phyloP scores from a whole-genome alignment of 1,139 yeast genomes.

The Pichia sp. region DNA sequence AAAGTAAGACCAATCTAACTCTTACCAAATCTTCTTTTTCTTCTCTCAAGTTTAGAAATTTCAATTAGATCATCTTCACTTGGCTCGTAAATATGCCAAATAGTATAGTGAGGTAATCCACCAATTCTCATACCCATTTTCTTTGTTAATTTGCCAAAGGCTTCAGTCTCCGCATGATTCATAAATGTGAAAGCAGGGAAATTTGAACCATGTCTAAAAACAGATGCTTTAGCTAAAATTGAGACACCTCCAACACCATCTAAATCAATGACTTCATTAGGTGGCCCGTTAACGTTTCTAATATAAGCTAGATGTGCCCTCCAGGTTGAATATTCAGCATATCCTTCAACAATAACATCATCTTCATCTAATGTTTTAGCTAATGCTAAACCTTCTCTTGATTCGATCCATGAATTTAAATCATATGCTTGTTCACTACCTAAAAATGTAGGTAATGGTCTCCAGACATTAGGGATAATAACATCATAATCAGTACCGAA shows the following conservation, averaged over 20 bases:
- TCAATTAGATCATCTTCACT: constrained; percentile 83
- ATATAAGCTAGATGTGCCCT: constrained; percentile 75
- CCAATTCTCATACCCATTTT: constrained; percentile 74
- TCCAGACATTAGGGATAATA: constrained; percentile 86
- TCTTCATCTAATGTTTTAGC: constrained; percentile 67
- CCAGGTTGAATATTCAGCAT: constrained; percentile 86
- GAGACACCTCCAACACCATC: constrained; percentile 94
- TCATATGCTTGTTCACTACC: constrained; percentile 81
- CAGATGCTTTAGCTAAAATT: constrained; percentile 71
- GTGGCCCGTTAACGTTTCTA: constrained; percentile 58
- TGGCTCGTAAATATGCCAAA: constrained; percentile 84
- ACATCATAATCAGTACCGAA: constrained; percentile 59
- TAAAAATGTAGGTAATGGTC: constrained; percentile 72
- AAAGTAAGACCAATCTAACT: too few species aligned
- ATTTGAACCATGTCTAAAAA: constrained; percentile 72
- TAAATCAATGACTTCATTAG: constrained; percentile 58
- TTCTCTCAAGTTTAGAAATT: constrained; percentile 66
- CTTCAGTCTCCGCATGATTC: constrained; percentile 89
- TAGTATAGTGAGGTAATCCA: constrained; percentile 80
- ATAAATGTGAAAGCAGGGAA: constrained; percentile 84
- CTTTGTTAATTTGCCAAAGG: constrained; percentile 79
- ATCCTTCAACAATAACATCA: constrained; percentile 87
- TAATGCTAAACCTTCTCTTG: constrained; percentile 60
- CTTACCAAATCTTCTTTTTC: constrained; percentile 42
- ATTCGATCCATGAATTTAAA: constrained; percentile 84